phyloP scores from a whole-genome alignment of 2,329 filamentous ascomycete species.

The Elsinoe perseae region DNA sequence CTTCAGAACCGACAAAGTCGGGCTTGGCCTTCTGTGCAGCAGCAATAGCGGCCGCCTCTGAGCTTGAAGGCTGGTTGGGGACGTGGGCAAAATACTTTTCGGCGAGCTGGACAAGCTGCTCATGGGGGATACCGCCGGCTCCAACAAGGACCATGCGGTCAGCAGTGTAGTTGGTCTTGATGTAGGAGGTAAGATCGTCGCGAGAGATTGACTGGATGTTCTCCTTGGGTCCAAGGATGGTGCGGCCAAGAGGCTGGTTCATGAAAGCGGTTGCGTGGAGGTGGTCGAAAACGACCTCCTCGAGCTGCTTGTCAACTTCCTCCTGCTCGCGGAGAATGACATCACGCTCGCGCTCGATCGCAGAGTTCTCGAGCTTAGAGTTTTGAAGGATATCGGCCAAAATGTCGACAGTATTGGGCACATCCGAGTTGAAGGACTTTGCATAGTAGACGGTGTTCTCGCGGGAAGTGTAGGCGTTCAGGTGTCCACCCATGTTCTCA shows the following conservation, averaged over 20 bases:
- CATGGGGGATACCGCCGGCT: slow-evolving; percentile 86
- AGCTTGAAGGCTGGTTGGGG: slow-evolving; percentile 66
- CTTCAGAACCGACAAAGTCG: slow-evolving; percentile 93
- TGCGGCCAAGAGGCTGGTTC: slow-evolving; percentile 89
- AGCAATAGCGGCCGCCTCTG: slow-evolving; percentile 61
- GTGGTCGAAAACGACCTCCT: slow-evolving; percentile 99
- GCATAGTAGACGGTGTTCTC: slow-evolving; percentile 99
- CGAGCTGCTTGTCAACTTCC: slow-evolving; percentile 99
- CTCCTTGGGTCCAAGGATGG: slow-evolving; percentile 93
- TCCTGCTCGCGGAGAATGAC: slow-evolving; percentile 98
- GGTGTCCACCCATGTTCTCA: slow-evolving; percentile 98
- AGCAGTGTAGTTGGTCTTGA: slow-evolving; percentile 99
- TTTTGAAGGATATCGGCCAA: slow-evolving; percentile 98
- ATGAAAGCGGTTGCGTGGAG: slow-evolving; percentile 97
- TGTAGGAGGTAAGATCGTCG: slow-evolving; percentile 86
- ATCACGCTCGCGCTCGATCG: slow-evolving; percentile 95
- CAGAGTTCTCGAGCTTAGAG: slow-evolving; percentile 88
- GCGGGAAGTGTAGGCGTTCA: slow-evolving; percentile 99
- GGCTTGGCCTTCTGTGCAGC: slow-evolving; percentile 77
- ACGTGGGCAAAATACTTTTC: slow-evolving; percentile 89
- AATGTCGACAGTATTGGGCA: slow-evolving; percentile 93
- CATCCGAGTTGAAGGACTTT: slow-evolving; percentile 97
- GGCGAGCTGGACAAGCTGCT: slow-evolving; percentile 87
- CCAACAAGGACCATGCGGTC: slow-evolving; percentile 99
- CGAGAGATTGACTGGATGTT: slow-evolving; percentile 96